Conservation (phyloP, 805 yeast genomes). For the Hanseniaspora thailandica region DNA sequence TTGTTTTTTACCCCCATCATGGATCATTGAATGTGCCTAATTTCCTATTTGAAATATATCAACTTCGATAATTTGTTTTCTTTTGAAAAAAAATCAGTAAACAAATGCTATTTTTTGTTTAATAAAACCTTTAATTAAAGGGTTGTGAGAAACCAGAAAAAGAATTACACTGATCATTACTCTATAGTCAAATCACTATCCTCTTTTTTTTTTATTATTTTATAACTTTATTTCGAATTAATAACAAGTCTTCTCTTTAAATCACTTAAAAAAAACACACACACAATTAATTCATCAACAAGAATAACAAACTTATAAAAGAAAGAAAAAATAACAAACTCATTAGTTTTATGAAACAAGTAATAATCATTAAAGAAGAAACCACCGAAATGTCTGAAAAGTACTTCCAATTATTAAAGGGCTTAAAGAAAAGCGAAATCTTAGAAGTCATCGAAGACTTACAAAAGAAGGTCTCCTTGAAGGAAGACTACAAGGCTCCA, state of each 20-base stretch:
- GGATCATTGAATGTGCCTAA: background rate
- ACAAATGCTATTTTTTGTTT: too few species aligned
- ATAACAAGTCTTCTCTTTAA: too few species aligned
- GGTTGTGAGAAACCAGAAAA: too few species aligned
- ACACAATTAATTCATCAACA: too few species aligned
- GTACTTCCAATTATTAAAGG: slow-evolving; percentile 6
- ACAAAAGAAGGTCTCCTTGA: background rate
- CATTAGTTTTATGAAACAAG: slow-evolving; percentile 14
- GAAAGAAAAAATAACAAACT: background rate
- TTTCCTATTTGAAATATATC: background rate
- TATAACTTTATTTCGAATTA: background rate
- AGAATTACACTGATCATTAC: too few species aligned
- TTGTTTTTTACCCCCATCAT: background rate
- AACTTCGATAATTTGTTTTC: background rate
- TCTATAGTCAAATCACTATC: too few species aligned
- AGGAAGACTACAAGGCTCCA: slow-evolving; percentile 13
- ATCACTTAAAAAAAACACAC: background rate
- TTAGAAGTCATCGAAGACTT: slow-evolving; percentile 3
- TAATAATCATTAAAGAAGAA: slow-evolving; percentile 14
- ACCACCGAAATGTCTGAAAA: slow-evolving; percentile 7
- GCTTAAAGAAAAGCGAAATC: slow-evolving; percentile 8
- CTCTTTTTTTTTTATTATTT: too few species aligned
- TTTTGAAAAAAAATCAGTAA: too few species aligned
- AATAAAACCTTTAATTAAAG: too few species aligned
- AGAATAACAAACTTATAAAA: background rate